Conservation (phyloP, 306 rosid species). For the Corylus heterophylla region DNA sequence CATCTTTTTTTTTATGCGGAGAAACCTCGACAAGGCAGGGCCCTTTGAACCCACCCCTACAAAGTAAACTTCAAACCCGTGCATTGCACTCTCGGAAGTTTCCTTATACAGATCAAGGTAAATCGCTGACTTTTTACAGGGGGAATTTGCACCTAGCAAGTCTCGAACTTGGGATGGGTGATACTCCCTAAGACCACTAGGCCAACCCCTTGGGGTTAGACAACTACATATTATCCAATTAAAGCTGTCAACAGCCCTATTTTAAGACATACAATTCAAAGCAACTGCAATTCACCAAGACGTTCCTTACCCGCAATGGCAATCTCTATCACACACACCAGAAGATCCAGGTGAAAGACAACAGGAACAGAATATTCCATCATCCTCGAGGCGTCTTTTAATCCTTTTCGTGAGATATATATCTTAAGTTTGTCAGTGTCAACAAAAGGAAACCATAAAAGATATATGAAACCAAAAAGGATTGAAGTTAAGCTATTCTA, state of each 20-base stretch:
- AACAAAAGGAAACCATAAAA: conserved; percentile 34
- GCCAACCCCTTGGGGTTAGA: neutral
- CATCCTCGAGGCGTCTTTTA: conserved; percentile 79
- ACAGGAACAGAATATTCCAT: conserved; percentile 95
- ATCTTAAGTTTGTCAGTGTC: conserved; percentile 60
- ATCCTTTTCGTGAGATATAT: conserved; percentile 74
- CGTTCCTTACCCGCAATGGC: conserved; percentile 87
- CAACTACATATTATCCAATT: neutral
- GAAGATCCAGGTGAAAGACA: conserved; percentile 56
- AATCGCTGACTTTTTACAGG: no score
- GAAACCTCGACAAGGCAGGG: neutral
- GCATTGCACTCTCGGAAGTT: no score
- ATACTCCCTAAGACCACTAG: no score
- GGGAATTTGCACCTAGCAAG: no score
- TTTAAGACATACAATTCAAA: conserved; percentile 1
- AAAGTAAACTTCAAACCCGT: no score
- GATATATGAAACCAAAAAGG: neutral
- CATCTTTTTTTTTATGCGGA: no score
- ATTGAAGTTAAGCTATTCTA: neutral
- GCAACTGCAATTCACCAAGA: neutral
- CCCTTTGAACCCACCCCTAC: no score
- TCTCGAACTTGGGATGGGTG: no score
- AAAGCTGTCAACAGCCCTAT: neutral
- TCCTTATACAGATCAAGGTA: no score
- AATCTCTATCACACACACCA: conserved; percentile 75